Conservation (phyloP, 2,329 filamentous ascomycete species). For the Penicillium decumbens region DNA sequence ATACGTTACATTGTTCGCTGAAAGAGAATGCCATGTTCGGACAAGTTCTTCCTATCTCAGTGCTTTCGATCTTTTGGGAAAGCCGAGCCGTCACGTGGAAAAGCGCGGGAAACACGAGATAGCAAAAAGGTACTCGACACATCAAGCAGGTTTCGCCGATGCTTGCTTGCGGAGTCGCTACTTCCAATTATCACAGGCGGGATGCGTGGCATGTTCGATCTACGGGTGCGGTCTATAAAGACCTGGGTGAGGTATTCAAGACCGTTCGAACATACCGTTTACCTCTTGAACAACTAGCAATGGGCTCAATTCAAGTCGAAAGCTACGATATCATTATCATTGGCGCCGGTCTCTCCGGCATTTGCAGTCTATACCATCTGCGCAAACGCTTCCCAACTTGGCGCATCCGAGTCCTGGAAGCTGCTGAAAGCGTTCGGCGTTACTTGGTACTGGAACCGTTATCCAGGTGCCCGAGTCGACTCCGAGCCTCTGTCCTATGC, state of each 20-base stretch:
- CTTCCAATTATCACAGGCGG: neutral
- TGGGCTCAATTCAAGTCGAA: conserved; percentile 9
- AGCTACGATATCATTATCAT: conserved; percentile 44
- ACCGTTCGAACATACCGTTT: neutral
- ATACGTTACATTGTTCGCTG: neutral
- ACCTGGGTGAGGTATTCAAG: neutral
- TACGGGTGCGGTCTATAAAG: conserved; percentile 5
- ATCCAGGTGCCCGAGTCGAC: conserved; percentile 2
- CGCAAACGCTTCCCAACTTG: conserved; percentile 12
- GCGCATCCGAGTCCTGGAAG: conserved; percentile 13
- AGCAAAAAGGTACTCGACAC: neutral
- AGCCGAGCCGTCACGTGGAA: conserved; percentile 5
- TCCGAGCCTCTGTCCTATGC: neutral
- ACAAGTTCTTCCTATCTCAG: neutral
- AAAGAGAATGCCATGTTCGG: neutral
- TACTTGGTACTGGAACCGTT: conserved; percentile 2
- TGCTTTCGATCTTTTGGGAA: conserved; percentile 1
- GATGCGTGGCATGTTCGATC: neutral
- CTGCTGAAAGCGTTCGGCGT: conserved; percentile 6
- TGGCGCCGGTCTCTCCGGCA: conserved; percentile 44
- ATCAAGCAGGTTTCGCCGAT: conserved; percentile 9
- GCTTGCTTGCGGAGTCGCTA: neutral
- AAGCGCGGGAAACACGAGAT: neutral
- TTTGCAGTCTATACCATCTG: conserved; percentile 22
- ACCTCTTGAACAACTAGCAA: neutral